Conservation (phyloP, 345 rosid species). For the Aquilaria sinensis region DNA sequence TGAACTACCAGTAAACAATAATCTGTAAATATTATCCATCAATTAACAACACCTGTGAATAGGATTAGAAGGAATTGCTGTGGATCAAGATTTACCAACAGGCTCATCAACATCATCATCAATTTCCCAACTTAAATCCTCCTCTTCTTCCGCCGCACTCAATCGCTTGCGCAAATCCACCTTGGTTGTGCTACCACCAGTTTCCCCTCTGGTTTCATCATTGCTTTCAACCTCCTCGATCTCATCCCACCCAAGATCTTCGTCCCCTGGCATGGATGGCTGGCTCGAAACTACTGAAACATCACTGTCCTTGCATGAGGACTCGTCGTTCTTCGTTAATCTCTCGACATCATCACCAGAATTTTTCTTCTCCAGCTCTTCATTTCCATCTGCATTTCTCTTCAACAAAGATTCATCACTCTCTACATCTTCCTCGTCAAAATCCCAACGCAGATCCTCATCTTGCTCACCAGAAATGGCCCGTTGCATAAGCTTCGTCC, state of each 20-base stretch:
- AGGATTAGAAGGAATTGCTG: not conserved
- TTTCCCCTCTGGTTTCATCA: constrained; percentile 31
- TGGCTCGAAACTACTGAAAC: constrained; percentile 59
- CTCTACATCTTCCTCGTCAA: constrained; percentile 43
- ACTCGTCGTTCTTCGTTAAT: constrained; percentile 16
- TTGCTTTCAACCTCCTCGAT: constrained; percentile 55
- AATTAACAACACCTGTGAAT: no score
- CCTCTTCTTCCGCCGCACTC: constrained; percentile 51
- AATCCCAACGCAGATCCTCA: constrained; percentile 80
- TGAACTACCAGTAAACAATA: not conserved
- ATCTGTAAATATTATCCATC: not conserved
- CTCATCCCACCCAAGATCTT: constrained; percentile 82
- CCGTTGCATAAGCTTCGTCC: constrained; percentile 55
- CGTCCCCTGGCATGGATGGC: constrained; percentile 43
- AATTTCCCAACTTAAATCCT: constrained; percentile 78
- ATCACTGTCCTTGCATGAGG: constrained; percentile 56
- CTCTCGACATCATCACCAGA: constrained; percentile 8
- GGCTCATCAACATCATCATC: constrained; percentile 51
- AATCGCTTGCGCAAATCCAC: constrained; percentile 44
- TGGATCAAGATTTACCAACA: constrained; percentile 17
- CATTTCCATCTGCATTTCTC: constrained; percentile 5
- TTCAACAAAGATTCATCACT: constrained; percentile 4
- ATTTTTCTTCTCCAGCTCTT: not conserved
- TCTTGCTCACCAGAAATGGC: constrained; percentile 56
- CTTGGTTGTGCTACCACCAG: constrained; percentile 16